These are phyloP conservation scores for Beverwykella pulmonaria DNA, from an alignment of 495 filamentous ascomycete species.

Conservation along the genomic window DNA sequence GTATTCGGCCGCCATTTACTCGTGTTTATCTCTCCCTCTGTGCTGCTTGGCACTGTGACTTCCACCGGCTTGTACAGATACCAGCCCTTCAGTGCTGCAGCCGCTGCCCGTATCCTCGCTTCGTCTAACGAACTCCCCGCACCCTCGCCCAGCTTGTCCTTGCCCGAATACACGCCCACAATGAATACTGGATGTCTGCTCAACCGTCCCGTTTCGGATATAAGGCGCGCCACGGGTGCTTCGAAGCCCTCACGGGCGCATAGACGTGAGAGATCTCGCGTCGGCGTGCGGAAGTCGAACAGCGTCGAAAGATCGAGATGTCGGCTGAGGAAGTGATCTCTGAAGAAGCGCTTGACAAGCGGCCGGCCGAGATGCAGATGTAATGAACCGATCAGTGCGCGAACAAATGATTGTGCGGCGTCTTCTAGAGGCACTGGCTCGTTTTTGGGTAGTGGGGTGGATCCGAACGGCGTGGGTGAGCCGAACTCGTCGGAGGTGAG, in stretches of 20 bases:
- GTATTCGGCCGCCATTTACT: slow-evolving; percentile 77
- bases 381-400: slow-evolving; percentile 78
- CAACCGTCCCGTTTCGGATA: slow-evolving; percentile 83
- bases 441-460: slow-evolving; percentile 13
- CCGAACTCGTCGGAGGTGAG: slow-evolving; percentile 82
- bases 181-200: slow-evolving; percentile 86
- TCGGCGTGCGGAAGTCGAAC: slow-evolving; percentile 81
- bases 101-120: slow-evolving; percentile 75
- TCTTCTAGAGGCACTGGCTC: slow-evolving; percentile 41
- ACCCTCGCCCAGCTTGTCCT: slow-evolving; percentile 87
- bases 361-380: slow-evolving; percentile 76
- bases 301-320: slow-evolving; percentile 72
- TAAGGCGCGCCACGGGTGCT: slow-evolving; percentile 77
- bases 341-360: slow-evolving; percentile 75
- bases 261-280: slow-evolving; percentile 74
- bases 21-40: slow-evolving; percentile 56
- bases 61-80: slow-evolving; percentile 86
- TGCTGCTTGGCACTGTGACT: slow-evolving; percentile 77
- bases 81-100: slow-evolving; percentile 86
- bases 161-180: slow-evolving; percentile 89
- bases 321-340: slow-evolving; percentile 77
- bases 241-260: slow-evolving; percentile 91
- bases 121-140: slow-evolving; percentile 72
- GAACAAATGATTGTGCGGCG: slow-evolving; percentile 67
- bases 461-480: slow-evolving; percentile 16